Evolutionary conservation across 768 basidiomycete species (phyloP), one percentile per base, ranked within the genome.

Genomic region (Podaxis carcinomalis): DNA sequence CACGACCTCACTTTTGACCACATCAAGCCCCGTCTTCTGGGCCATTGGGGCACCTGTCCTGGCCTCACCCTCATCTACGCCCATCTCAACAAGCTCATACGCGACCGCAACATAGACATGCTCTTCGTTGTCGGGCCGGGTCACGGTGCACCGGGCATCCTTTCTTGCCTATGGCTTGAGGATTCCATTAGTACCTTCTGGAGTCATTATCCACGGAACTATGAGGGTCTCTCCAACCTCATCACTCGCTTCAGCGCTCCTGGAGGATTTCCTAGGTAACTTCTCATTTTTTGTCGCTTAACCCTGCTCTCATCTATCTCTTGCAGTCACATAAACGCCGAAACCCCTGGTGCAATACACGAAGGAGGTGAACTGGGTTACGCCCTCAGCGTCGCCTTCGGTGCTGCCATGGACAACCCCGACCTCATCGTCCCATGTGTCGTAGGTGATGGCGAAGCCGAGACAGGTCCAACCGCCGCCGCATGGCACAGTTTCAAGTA

Each of bases 281-380:
- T 71, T 46, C 3, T 14, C 5, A n/a, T 25, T 7, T 3, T 16
- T 4, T 23, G 40, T 44, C 51, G n/a, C 54, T 54, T 49, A 49
- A 14, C 21, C 19, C n/a, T 7, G 40, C 40, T 11, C n/a, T 13
- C 1, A 13, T n/a, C 4, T 4, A 16, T 13, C 4, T 11, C 25
- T 59, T 51, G 10, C 37, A 87, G 86, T 66, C 86, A 88, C 61
- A 83, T 89, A 65, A 90, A 93, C 61, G 89, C 93, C 0, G 84
- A 92, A 72, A 93, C 92, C 0, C 94, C 93, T 19, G 94, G 94
- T 4, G 80, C 84, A 2, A 95, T 97, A 63, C 94, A 97, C 66
- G 94, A 97, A 74, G 94, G 94, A 57, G 89, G 88, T 28, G 94
- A 95, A 71, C 82, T 95, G 13, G 93, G 94, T 6, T 96, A 95